A percentile compares a stretch with the other conserved stretches of the same genome.
Conservation (phyloP, 805 yeast species). For the Hanseniaspora occidentalis region DNA sequence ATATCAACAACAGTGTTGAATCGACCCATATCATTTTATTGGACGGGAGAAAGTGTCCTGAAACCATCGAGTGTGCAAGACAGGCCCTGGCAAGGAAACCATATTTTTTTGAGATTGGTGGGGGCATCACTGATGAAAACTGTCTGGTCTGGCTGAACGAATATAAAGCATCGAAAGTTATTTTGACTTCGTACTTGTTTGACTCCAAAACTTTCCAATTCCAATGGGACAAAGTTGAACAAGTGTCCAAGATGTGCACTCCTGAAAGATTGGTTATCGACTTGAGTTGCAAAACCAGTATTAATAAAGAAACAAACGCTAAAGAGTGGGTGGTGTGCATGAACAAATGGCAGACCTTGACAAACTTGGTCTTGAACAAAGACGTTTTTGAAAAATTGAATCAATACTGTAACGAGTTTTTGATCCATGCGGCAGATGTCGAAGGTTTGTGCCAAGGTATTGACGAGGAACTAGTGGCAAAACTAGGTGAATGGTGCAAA, state of each 20-base stretch:
- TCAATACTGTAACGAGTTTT: slow-evolving; percentile 68
- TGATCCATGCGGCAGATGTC: slow-evolving; percentile 97
- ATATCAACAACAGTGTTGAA: slow-evolving; percentile 38
- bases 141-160: slow-evolving; percentile 65
- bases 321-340: slow-evolving; percentile 85
- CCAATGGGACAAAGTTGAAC: slow-evolving; percentile 36
- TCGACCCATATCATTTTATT: slow-evolving; percentile 93
- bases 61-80: slow-evolving; percentile 45
- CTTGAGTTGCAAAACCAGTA: slow-evolving; percentile 59
- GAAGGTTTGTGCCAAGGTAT: slow-evolving; percentile 94
- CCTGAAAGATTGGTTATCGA: slow-evolving; percentile 60
- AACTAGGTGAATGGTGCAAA: slow-evolving; percentile 64
- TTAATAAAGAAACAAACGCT: slow-evolving; percentile 14
- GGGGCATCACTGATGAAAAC: slow-evolving; percentile 71
- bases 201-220: slow-evolving; percentile 39
- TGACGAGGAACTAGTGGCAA: slow-evolving; percentile 62
- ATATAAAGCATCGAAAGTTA: slow-evolving; percentile 70
- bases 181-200: slow-evolving; percentile 86
- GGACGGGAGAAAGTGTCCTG: slow-evolving; percentile 61
- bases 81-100: slow-evolving; percentile 74
- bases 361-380: slow-evolving; percentile 43
- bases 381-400: slow-evolving; percentile 43
- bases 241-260: slow-evolving; percentile 46
- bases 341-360: slow-evolving; percentile 92
- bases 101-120: slow-evolving; percentile 68